These are phyloP conservation scores for Penicillium aurantiogriseum DNA, from an alignment of 2,329 filamentous ascomycete genomes.

Conservation along the genomic window DNA sequence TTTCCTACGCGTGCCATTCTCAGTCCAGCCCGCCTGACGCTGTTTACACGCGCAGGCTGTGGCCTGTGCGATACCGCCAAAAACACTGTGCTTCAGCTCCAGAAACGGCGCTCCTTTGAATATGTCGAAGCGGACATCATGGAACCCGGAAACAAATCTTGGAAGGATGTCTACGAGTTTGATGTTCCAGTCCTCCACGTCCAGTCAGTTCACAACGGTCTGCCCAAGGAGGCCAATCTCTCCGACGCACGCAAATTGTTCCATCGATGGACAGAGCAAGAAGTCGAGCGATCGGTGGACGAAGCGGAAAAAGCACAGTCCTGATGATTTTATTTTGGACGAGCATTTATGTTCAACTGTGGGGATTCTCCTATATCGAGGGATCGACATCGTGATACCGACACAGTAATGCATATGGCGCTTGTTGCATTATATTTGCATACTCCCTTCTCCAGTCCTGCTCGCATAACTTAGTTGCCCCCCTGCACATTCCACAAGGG, in stretches of 20 bases:
- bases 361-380: neutral
- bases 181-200: constrained; percentile 65
- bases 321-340: neutral
- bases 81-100: constrained; percentile 53
- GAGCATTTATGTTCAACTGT: neutral
- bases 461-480: neutral
- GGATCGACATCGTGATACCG: neutral
- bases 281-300: constrained; percentile 56
- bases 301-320: constrained; percentile 39
- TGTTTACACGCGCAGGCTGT: constrained; percentile 62
- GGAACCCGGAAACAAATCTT: constrained; percentile 52
- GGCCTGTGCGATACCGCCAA: constrained; percentile 63
- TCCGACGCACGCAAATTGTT: constrained; percentile 62
- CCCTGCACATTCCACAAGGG: neutral
- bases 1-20: constrained; percentile 32
- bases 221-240: constrained; percentile 50
- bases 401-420: neutral
- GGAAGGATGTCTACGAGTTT: constrained; percentile 63
- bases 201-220: constrained; percentile 46
- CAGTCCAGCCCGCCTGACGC: constrained; percentile 49
- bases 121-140: constrained; percentile 62
- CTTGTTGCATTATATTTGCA: neutral
- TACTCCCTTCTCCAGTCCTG: neutral
- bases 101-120: constrained; percentile 53
- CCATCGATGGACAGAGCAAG: constrained; percentile 59